These are phyloP conservation scores for Cymbomonas tetramitiformis DNA, from an alignment of 139 green algal genomes.

Conservation along the genomic window DNA sequence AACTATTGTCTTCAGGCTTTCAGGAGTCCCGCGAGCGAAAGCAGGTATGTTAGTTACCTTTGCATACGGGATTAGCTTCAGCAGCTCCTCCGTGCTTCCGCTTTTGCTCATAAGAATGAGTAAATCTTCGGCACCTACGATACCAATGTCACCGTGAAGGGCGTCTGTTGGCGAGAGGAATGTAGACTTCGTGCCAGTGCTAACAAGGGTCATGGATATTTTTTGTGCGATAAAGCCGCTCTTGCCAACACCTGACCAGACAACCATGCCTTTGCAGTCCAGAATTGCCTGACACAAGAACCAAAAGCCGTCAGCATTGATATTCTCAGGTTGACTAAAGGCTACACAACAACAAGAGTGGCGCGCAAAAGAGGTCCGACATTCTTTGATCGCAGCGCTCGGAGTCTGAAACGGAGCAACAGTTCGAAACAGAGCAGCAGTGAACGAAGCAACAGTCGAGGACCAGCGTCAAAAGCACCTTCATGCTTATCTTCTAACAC, in stretches of 20 bases:
- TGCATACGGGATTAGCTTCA: constrained; percentile 43
- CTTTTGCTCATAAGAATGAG: constrained; percentile 45
- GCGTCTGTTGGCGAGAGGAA: constrained; percentile 44
- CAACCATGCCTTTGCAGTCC: constrained; percentile 34
- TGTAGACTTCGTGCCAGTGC: constrained; percentile 45
- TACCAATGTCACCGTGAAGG: constrained; percentile 49
- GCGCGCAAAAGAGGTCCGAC: too few species aligned
- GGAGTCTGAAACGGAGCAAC: too few species aligned
- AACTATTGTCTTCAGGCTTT: too few species aligned
- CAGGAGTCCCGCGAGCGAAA: too few species aligned
- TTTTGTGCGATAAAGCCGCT: constrained; percentile 54
- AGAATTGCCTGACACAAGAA: constrained; percentile 8
- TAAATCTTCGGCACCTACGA: constrained; percentile 32
- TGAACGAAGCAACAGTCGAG: not conserved
- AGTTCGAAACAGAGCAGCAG: not conserved
- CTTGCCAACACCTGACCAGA: constrained; percentile 53
- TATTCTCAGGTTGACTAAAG: not conserved
- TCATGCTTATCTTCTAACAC: too few species aligned
- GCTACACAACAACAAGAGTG: too few species aligned
- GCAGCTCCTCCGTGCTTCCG: constrained; percentile 42
- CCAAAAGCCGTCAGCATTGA: not conserved
- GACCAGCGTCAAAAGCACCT: too few species aligned
- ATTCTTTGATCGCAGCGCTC: too few species aligned
- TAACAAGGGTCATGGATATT: constrained; percentile 46
- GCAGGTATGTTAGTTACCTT: too few species aligned